Evolutionary conservation across 2,329 filamentous ascomycete species (phyloP), one percentile per base, ranked within the genome.

Genomic region (Colletotrichum navitas): DNA sequence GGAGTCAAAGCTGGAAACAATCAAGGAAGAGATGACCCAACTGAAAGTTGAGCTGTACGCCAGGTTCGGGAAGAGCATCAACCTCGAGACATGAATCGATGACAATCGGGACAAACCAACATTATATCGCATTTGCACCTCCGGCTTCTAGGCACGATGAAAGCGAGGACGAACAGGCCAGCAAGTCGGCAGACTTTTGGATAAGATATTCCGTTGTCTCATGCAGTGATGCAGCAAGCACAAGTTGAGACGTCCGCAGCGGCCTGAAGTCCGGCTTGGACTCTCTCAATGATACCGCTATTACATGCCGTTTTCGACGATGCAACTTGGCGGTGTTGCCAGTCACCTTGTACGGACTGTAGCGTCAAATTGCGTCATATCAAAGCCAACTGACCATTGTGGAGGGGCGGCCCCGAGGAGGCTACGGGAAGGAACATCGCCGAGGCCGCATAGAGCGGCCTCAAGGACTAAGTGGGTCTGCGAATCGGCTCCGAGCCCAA

Each of bases 11-110:
- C 83, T 98, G 49, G 85, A 88, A 66, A 86, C 86, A 3, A 87
- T 97, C 63, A 91, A 92, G 67, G 94, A 97, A 75, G 94, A 98
- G 80, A 95, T 98, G 93, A 89, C 90, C 74, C 87, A 93, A 80
- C 86, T 99, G 74, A 99, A 99, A 86, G 93, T 97, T 71, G 91
- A 93, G 73, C 85, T 99, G 73, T 99, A 99, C 83, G 95, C 94
- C 43, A 90, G 97, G 73, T 99, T 99, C 83, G 96, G 96, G 67
- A 91, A 93, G 81, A 97, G 95, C 81, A 99, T 99, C 86, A 99
- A 99, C 83, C 87, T 98, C 75, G 96, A 99, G 83, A 94, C 93
- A 76, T 96, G 86, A 88, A 69, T 58, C 52, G 60, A 68, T 52
- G 39, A 63, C 43, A 60, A 64, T 55, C 29, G 41, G 54, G 59